phyloP scores from a whole-genome alignment of 1,284 basidiomycete genomes.

The Fomes fomentarius region DNA sequence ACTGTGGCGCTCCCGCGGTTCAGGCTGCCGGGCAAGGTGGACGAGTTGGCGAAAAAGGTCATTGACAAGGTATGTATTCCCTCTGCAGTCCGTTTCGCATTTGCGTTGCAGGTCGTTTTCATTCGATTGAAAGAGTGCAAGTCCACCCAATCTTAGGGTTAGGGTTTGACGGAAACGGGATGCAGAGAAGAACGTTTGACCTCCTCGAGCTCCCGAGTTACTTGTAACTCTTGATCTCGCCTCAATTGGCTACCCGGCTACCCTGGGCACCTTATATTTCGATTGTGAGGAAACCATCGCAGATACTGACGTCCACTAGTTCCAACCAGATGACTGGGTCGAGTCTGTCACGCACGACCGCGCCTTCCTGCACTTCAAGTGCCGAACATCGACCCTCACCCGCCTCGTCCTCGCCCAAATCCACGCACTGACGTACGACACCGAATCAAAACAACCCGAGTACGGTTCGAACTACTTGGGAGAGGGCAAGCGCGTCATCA shows the following conservation, averaged over 20 bases:
- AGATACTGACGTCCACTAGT: constrained; percentile 45
- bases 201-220: too few species aligned
- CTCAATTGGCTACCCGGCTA: too few species aligned
- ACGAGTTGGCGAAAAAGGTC: constrained; percentile 79
- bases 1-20: constrained; percentile 92
- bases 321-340: constrained; percentile 70
- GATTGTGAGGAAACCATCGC: too few species aligned
- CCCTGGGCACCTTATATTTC: too few species aligned
- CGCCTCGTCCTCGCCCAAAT: constrained; percentile 84
- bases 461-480: constrained; percentile 82
- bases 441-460: constrained; percentile 54
- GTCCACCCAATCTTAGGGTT: constrained; percentile 14
- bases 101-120: too few species aligned
- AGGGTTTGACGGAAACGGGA: constrained; percentile 6
- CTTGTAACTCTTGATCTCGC: too few species aligned
- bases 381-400: constrained; percentile 74
- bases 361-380: constrained; percentile 83
- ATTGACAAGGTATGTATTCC: constrained; percentile 59
- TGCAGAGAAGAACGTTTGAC: too few species aligned
- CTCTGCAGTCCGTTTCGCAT: background rate
- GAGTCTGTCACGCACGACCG: constrained; percentile 71
- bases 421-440: constrained; percentile 69
- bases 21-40: constrained; percentile 83
- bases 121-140: too few species aligned
- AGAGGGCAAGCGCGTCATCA: constrained; percentile 77